Percentiles rank a stretch among this genome's conserved stretches.
These are phyloP conservation scores for Pseudogymnoascus sp. DNA, from an alignment of 2,329 filamentous ascomycete species.

Conservation along the genomic window DNA sequence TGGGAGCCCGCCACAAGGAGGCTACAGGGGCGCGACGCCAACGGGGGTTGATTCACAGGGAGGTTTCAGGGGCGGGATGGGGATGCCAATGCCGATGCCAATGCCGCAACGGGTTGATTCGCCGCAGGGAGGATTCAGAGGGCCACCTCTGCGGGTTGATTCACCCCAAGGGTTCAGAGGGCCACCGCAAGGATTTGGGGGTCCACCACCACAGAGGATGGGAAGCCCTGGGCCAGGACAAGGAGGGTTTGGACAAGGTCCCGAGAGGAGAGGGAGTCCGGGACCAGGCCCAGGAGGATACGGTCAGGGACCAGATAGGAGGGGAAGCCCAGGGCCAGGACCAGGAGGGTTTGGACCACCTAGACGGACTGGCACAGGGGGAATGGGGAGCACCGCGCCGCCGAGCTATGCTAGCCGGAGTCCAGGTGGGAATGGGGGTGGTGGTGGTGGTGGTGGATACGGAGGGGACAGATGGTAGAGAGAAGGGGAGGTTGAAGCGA, in stretches of 20 bases:
- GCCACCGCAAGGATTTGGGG: neutral
- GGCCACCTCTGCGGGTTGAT: neutral
- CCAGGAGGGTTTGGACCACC: neutral
- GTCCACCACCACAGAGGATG: neutral
- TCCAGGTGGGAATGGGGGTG: conserved; percentile 14
- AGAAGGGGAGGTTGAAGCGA: neutral
- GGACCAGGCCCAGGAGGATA: neutral
- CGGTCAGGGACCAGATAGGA: neutral
- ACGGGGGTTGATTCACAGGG: neutral
- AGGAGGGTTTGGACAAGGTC: neutral
- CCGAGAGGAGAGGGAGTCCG: neutral
- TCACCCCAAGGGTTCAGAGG: neutral
- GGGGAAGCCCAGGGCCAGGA: neutral
- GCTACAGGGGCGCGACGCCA: neutral
- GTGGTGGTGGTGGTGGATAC: neutral
- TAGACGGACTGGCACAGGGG: neutral
- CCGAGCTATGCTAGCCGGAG: conserved; percentile 19
- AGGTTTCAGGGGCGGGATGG: neutral
- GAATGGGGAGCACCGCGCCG: conserved; percentile 12
- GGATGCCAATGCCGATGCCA: neutral
- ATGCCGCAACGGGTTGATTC: neutral
- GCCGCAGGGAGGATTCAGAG: neutral
- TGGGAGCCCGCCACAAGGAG: neutral
- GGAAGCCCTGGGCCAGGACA: neutral
- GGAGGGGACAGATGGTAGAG: neutral